Conservation (phyloP, 805 yeast species). For the Candida caryicola region DNA sequence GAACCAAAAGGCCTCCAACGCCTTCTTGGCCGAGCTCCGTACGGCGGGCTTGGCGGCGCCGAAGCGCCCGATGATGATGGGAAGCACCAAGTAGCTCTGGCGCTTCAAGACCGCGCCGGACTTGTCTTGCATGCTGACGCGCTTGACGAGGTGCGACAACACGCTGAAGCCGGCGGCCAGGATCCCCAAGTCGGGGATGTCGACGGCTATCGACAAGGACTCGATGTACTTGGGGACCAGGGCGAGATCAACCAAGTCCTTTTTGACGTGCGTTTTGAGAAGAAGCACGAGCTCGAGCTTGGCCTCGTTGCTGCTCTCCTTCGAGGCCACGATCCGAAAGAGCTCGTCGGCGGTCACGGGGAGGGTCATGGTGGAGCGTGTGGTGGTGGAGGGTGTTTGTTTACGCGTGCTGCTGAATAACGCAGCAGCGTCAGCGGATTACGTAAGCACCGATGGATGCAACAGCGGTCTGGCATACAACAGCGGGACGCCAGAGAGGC, state of each 20-base stretch:
- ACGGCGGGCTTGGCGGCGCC: slow-evolving; percentile 39
- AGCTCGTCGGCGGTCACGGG: slow-evolving; percentile 17
- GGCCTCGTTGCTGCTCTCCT: slow-evolving; percentile 9
- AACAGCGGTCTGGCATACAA: too few relatives aligned
- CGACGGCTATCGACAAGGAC: slow-evolving; percentile 45
- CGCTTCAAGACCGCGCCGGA: slow-evolving; percentile 35
- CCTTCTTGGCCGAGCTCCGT: slow-evolving; percentile 45
- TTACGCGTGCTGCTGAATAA: too few relatives aligned
- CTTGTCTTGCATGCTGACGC: slow-evolving; percentile 57
- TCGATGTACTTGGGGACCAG: slow-evolving; percentile 52
- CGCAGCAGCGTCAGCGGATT: neutral
- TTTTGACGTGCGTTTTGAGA: slow-evolving; percentile 53
- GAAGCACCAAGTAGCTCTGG: slow-evolving; percentile 46
- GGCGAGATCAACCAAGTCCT: slow-evolving; percentile 50
- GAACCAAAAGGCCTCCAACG: slow-evolving; percentile 55
- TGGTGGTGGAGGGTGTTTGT: slow-evolving; percentile 1
- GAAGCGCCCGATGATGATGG: slow-evolving; percentile 48
- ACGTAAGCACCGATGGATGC: too few relatives aligned
- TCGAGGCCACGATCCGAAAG: slow-evolving; percentile 17
- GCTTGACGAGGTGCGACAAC: slow-evolving; percentile 53
- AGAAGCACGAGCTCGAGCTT: slow-evolving; percentile 23
- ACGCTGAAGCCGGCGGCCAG: slow-evolving; percentile 47
- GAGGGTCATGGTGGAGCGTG: slow-evolving; percentile 4
- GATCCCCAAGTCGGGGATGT: slow-evolving; percentile 36
- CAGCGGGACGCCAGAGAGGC: too few relatives aligned